These are phyloP conservation scores for Nakaseomyces bracarensis DNA, from an alignment of 1,139 yeast genomes.

Conservation along the genomic window DNA sequence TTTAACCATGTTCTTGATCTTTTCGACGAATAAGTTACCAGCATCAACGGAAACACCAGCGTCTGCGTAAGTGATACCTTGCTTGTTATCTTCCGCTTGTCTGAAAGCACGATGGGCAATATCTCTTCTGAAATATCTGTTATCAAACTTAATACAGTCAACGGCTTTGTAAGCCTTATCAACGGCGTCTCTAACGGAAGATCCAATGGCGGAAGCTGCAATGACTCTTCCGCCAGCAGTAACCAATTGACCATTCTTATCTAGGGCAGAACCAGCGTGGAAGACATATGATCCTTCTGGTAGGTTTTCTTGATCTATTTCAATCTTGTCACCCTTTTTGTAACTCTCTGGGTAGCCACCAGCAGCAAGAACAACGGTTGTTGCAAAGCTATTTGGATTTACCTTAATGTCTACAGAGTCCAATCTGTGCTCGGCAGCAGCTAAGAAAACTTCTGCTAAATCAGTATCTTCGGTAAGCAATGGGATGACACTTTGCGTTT, in stretches of 20 bases:
- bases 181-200: conserved; percentile 70
- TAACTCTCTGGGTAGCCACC: conserved; percentile 94
- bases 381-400: conserved; percentile 55
- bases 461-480: conserved; percentile 76
- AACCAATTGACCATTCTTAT: conserved; percentile 45
- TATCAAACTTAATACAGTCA: conserved; percentile 58
- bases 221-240: conserved; percentile 97
- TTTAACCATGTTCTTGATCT: conserved; percentile 82
- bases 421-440: conserved; percentile 89
- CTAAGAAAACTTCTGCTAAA: conserved; percentile 83
- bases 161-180: conserved; percentile 81
- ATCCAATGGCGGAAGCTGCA: conserved; percentile 83
- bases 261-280: conserved; percentile 83
- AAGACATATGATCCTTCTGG: conserved; percentile 60
- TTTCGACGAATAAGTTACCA: conserved; percentile 83
- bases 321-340: conserved; percentile 77
- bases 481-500: conserved; percentile 93
- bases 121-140: conserved; percentile 80
- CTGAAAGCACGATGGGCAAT: conserved; percentile 95
- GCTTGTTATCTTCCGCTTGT: conserved; percentile 34
- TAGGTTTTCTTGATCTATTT: conserved; percentile 41
- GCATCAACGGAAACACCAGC: conserved; percentile 98
- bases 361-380: conserved; percentile 94
- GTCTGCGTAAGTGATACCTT: conserved; percentile 67
- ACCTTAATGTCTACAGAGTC: conserved; percentile 70